phyloP scores from a whole-genome alignment of 257 asterid species.

The Ajuga chamaepitys region DNA sequence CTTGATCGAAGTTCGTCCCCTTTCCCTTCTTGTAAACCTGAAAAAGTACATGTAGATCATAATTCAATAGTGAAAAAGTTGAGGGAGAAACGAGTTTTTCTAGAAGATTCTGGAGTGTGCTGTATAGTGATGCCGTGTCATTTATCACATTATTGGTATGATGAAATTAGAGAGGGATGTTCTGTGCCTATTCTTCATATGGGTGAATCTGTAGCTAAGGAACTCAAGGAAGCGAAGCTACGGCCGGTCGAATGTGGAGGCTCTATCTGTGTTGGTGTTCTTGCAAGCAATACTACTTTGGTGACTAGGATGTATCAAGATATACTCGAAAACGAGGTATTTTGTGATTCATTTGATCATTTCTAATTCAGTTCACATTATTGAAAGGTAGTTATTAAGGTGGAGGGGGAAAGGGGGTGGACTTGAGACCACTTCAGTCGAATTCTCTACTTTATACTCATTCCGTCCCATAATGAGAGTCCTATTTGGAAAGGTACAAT shows the following conservation, averaged over 20 bases:
- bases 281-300: constrained; percentile 35
- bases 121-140: constrained; percentile 77
- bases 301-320: constrained; percentile 41
- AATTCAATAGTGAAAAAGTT: constrained; percentile 33
- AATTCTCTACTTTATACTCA: too few species aligned
- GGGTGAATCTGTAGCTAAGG: constrained; percentile 75
- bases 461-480: too few species aligned
- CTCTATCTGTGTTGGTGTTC: constrained; percentile 42
- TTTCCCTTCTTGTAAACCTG: constrained; percentile 16
- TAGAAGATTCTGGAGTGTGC: constrained; percentile 57
- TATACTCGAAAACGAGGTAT: constrained; percentile 58
- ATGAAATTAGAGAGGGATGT: constrained; percentile 52
- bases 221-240: constrained; percentile 49
- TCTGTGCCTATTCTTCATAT: constrained; percentile 58
- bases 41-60: constrained; percentile 25
- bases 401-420: too few species aligned
- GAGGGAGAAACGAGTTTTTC: constrained; percentile 38
- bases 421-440: too few species aligned
- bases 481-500: too few species aligned
- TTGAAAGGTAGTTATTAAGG: too few species aligned
- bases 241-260: constrained; percentile 66
- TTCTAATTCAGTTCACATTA: background rate
- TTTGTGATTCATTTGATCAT: background rate
- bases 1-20: constrained; percentile 27
- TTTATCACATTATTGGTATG: constrained; percentile 53